These are phyloP conservation scores for Colletotrichum coccodes DNA, from an alignment of 2,329 filamentous ascomycete genomes.

Conservation along the genomic window DNA sequence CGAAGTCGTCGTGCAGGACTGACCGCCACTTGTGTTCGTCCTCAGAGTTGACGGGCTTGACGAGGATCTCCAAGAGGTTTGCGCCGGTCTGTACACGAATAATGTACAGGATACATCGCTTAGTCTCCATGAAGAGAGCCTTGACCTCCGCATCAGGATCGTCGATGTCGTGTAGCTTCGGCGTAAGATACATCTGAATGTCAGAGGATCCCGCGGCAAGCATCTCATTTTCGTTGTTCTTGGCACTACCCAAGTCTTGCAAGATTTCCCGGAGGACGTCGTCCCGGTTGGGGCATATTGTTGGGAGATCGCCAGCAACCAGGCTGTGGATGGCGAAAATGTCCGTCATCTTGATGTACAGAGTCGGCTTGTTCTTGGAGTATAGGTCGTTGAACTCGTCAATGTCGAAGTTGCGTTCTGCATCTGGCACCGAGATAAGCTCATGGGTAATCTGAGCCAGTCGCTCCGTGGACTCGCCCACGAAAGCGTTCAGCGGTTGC, in stretches of 20 bases:
- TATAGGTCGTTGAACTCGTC: slow-evolving; percentile 99
- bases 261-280: slow-evolving; percentile 92
- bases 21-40: slow-evolving; percentile 90
- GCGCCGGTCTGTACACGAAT: slow-evolving; percentile 93
- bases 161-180: slow-evolving; percentile 88
- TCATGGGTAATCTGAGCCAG: slow-evolving; percentile 80
- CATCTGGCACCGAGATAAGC: slow-evolving; percentile 84
- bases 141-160: slow-evolving; percentile 95
- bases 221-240: slow-evolving; percentile 96
- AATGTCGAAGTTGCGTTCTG: slow-evolving; percentile 94
- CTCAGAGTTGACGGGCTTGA: slow-evolving; percentile 86
- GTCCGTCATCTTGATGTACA: slow-evolving; percentile 99
- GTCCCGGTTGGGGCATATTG: slow-evolving; percentile 82
- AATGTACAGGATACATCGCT: slow-evolving; percentile 96
- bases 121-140: slow-evolving; percentile 96
- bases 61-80: slow-evolving; percentile 94
- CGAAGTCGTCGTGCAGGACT: slow-evolving; percentile 85
- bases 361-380: slow-evolving; percentile 92
- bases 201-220: slow-evolving; percentile 86
- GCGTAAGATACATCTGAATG: slow-evolving; percentile 89
- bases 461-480: slow-evolving; percentile 85
- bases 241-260: slow-evolving; percentile 92
- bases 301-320: slow-evolving; percentile 80
- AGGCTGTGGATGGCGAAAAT: slow-evolving; percentile 96
- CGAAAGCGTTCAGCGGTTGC: slow-evolving; percentile 92